Evolutionary conservation across 495 filamentous ascomycete genomes (phyloP), one percentile per base, ranked within the genome.

Genomic region (Hypoxylon trugodes): DNA sequence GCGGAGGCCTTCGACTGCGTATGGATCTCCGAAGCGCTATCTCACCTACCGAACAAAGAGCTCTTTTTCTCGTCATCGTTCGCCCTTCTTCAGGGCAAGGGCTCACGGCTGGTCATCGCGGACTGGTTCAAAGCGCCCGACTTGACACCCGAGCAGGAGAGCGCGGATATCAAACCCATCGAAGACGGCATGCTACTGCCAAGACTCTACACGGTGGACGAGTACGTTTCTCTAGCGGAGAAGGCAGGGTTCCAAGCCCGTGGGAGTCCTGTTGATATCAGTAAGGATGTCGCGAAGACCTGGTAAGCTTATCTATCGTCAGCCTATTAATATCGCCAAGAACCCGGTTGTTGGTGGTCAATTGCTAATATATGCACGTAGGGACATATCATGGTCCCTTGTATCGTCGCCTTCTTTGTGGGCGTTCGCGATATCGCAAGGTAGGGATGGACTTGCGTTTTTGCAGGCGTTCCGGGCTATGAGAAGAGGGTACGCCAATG

Each of bases 321-420:
- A 1, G n/a, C n/a, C 6, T 53, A 0, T 12, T 25, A 24, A 25
- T 21, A 30, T 15, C 36, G 18, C 1, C 8, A 12, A 30, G 19
- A 9, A 4, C 9, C 13, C 9, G 0, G 1, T n/a, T n/a, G n/a
- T n/a, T n/a, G n/a, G n/a, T n/a, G n/a, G n/a, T n/a, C n/a, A n/a
- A n/a, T n/a, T 1, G 0, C 16, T 55, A 25, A 57, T 33, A 41
- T 3, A 40, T 2, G 16, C 22, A 9, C 18, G 1, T 52, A 86
- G 83, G 83, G 83, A 85, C 65, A 84, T 86, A n/a, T 86, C 82
- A 15, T 85, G 83, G 83, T 70, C 75, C 13, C 73, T 85, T 5
- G 76, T 86, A 1, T 81, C 84, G 45, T 83, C 81, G 10, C 83
- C 83, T 4, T 74, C 79, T 1, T 74, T 86, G 10, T 86, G 83